phyloP scores from a whole-genome alignment of 352 stramenopile genomes.

The Nothophytophthora sp. region DNA sequence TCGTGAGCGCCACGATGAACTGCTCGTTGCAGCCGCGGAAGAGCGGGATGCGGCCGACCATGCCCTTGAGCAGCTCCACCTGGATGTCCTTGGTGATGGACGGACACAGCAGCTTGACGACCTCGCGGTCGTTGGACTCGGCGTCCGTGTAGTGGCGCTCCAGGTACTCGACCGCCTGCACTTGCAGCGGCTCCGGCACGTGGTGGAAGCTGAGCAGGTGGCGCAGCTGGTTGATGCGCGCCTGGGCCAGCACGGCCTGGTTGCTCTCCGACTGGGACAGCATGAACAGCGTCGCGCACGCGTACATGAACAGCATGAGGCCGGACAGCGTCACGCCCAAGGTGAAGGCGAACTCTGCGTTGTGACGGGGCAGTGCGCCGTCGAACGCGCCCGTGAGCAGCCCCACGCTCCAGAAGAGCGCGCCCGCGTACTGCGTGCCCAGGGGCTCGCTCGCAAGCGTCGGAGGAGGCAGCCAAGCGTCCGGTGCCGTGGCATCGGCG shows the following conservation, averaged over 20 bases:
- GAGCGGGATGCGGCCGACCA: constrained; percentile 57
- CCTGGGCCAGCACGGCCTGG: constrained; percentile 37
- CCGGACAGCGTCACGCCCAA: constrained; percentile 48
- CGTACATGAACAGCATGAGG: constrained; percentile 62
- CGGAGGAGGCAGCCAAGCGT: constrained; percentile 23
- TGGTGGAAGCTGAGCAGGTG: constrained; percentile 68
- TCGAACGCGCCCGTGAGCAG: constrained; percentile 60
- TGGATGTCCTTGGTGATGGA: constrained; percentile 80
- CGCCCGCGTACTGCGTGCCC: constrained; percentile 30
- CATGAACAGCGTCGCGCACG: constrained; percentile 69
- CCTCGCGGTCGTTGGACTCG: constrained; percentile 67
- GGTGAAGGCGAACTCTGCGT: constrained; percentile 48
- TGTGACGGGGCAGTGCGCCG: constrained; percentile 34
- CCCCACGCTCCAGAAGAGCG: constrained; percentile 59
- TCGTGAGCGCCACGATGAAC: constrained; percentile 70
- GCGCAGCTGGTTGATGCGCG: constrained; percentile 65
- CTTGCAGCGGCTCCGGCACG: constrained; percentile 50
- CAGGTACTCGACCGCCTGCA: constrained; percentile 57
- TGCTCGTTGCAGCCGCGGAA: constrained; percentile 61
- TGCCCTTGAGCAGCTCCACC: constrained; percentile 62
- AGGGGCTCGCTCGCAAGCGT: constrained; percentile 7
- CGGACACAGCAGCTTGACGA: constrained; percentile 63
- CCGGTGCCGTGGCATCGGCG: background rate
- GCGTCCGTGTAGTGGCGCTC: constrained; percentile 69
- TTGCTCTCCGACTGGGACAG: constrained; percentile 69